A percentile compares a stretch with the other conserved stretches of the same genome.
These are phyloP conservation scores for Claviceps sp. DNA, from an alignment of 2,329 filamentous ascomycete species.

Conservation along the genomic window DNA sequence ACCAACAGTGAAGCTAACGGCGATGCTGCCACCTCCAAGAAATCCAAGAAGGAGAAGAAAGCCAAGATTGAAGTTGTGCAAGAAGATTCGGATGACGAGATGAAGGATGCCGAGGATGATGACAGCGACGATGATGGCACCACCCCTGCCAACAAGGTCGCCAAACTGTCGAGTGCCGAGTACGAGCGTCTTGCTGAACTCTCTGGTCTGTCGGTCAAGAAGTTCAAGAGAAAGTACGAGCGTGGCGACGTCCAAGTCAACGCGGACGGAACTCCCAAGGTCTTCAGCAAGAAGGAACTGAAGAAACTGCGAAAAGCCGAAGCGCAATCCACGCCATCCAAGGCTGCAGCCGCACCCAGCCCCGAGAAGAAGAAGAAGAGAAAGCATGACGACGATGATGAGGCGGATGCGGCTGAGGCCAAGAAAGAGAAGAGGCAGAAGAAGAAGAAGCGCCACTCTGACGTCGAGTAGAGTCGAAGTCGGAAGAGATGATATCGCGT, in stretches of 20 bases:
- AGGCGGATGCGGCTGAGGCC: conserved; percentile 44
- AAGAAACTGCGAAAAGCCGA: conserved; percentile 58
- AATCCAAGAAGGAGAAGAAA: conserved; percentile 30
- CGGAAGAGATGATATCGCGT: background rate
- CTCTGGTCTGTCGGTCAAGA: conserved; percentile 57
- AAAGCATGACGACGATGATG: conserved; percentile 55
- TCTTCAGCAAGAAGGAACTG: conserved; percentile 62
- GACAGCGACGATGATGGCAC: conserved; percentile 21
- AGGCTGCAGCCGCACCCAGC: conserved; percentile 20
- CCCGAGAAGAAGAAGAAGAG: conserved; percentile 51
- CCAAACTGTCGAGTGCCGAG: conserved; percentile 40
- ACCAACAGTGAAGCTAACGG: conserved; percentile 38
- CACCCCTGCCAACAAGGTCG: conserved; percentile 22
- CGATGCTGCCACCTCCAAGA: conserved; percentile 24
- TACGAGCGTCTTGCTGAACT: conserved; percentile 48
- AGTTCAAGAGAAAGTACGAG: conserved; percentile 69
- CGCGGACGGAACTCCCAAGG: conserved; percentile 49
- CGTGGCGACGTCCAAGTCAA: conserved; percentile 59
- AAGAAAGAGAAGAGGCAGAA: conserved; percentile 48
- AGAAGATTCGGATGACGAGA: conserved; percentile 29
- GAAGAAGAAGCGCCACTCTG: conserved; percentile 32
- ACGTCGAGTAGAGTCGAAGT: conserved; percentile 5
- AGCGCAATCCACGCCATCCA: conserved; percentile 31
- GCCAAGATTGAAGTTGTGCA: conserved; percentile 26
- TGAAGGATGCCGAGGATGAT: conserved; percentile 30